phyloP scores from a whole-genome alignment of 1,284 basidiomycete genomes.

The Tranzscheliella williamsii region DNA sequence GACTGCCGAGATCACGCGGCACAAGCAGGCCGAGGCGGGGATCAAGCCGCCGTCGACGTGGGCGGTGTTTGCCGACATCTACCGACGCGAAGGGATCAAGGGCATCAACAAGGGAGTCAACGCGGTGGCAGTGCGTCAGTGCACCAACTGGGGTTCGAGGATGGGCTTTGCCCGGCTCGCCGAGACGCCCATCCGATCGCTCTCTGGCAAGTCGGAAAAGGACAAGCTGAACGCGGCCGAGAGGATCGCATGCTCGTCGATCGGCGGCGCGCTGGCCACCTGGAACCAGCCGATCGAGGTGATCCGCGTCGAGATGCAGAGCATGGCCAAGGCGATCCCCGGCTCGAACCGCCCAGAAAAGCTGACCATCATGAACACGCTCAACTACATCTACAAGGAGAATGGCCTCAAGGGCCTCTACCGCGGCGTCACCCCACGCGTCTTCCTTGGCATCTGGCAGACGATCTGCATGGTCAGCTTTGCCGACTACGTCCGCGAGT shows the following conservation, averaged over 20 bases:
- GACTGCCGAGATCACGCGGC: slow-evolving; percentile 89
- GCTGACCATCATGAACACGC: slow-evolving; percentile 82
- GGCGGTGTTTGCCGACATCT: slow-evolving; percentile 88
- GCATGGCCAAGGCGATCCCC: slow-evolving; percentile 80
- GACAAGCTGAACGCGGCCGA: slow-evolving; percentile 78
- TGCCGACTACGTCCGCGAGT: slow-evolving; percentile 77
- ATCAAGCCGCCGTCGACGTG: slow-evolving; percentile 87
- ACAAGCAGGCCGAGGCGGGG: slow-evolving; percentile 88
- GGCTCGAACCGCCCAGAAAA: slow-evolving; percentile 79
- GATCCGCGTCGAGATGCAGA: slow-evolving; percentile 98
- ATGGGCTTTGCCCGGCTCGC: slow-evolving; percentile 97
- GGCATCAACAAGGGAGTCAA: slow-evolving; percentile 99
- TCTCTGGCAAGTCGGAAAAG: slow-evolving; percentile 73
- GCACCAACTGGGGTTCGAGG: slow-evolving; percentile 98
- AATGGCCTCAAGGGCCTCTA: slow-evolving; percentile 97
- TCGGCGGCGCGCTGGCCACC: slow-evolving; percentile 90
- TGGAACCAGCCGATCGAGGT: slow-evolving; percentile 99
- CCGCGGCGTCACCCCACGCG: slow-evolving; percentile 93
- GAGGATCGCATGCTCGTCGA: slow-evolving; percentile 84
- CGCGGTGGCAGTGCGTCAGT: slow-evolving; percentile 89
- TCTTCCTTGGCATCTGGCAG: slow-evolving; percentile 94
- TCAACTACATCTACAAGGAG: slow-evolving; percentile 89
- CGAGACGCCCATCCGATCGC: slow-evolving; percentile 76
- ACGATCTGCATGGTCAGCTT: slow-evolving; percentile 98
- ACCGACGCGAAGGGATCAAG: slow-evolving; percentile 84